Conservation (phyloP, 345 rosid species). For the Lenwebbia sp. region DNA sequence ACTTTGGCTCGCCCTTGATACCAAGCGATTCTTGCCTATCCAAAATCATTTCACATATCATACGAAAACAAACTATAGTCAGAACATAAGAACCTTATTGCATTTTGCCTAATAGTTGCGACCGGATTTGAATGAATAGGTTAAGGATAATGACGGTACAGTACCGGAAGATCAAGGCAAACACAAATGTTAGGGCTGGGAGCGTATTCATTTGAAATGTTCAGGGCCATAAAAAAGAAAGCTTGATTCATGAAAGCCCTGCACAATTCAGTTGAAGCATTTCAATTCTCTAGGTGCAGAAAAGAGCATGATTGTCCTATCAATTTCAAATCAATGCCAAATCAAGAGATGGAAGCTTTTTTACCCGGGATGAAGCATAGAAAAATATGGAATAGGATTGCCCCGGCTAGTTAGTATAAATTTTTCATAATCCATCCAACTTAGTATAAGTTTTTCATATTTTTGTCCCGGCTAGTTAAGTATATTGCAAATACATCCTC, state of each 20-base stretch:
- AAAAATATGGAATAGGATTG: conserved; percentile 46
- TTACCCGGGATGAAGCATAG: conserved; percentile 81
- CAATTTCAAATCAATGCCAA: too few relatives aligned
- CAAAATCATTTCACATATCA: background rate
- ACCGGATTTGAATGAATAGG: background rate
- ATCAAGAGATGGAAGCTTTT: background rate
- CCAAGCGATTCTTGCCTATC: conserved; percentile 61
- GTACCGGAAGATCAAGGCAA: conserved; percentile 71
- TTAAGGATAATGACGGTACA: background rate
- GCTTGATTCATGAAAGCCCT: conserved; percentile 73
- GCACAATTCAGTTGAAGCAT: background rate
- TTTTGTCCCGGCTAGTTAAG: too few relatives aligned
- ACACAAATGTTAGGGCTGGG: conserved; percentile 72
- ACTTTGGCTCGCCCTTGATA: conserved; percentile 70
- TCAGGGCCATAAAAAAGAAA: conserved; percentile 65
- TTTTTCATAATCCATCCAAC: too few relatives aligned
- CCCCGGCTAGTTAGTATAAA: too few relatives aligned
- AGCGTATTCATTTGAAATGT: conserved; percentile 54
- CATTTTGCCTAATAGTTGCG: background rate
- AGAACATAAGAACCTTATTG: too few relatives aligned
- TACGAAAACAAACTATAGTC: too few relatives aligned
- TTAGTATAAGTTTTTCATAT: too few relatives aligned
- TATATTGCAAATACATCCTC: too few relatives aligned
- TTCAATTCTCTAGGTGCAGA: background rate
- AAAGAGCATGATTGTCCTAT: too few relatives aligned